Evolutionary conservation across 2,329 filamentous ascomycete species (phyloP).

Genomic region (Juglanconis oblonga): DNA sequence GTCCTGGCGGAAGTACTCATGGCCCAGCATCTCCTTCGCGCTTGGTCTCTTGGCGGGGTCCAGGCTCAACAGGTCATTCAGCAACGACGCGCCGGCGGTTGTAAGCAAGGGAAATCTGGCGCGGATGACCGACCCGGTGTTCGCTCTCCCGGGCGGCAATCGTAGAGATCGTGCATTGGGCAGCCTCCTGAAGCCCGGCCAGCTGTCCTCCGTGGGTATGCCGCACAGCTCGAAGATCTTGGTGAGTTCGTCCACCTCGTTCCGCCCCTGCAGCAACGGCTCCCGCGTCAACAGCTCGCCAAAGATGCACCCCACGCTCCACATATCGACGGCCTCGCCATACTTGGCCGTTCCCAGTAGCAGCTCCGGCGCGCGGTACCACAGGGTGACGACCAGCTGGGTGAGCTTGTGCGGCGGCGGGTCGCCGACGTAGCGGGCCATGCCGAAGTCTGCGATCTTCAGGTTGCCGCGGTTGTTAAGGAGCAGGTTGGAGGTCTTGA

Average conservation of each 20-base stretch:
- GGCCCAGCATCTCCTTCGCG: slow-evolving; percentile 70
- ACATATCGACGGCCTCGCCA: slow-evolving; percentile 79
- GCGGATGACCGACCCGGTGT: slow-evolving; percentile 58
- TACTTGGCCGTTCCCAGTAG: slow-evolving; percentile 79
- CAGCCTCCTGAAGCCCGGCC: slow-evolving; percentile 83
- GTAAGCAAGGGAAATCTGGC: slow-evolving; percentile 81
- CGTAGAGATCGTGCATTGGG: slow-evolving; percentile 82
- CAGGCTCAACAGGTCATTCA: slow-evolving; percentile 68
- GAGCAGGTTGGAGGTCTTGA: slow-evolving; percentile 91
- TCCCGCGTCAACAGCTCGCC: slow-evolving; percentile 83
- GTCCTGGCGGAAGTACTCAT: slow-evolving; percentile 85
- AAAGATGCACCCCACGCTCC: slow-evolving; percentile 95
- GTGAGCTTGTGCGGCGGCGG: slow-evolving; percentile 72
- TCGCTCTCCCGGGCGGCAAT: slow-evolving; percentile 51
- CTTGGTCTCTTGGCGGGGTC: slow-evolving; percentile 71
- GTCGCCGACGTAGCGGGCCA: slow-evolving; percentile 85
- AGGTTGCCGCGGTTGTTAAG: slow-evolving; percentile 93
- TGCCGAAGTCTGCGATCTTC: slow-evolving; percentile 97
- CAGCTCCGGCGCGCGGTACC: slow-evolving; percentile 92
- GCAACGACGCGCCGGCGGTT: slow-evolving; percentile 65
- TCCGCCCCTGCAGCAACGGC: slow-evolving; percentile 80
- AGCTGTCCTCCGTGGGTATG: slow-evolving; percentile 75
- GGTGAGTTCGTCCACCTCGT: slow-evolving; percentile 86
- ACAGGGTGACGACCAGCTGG: slow-evolving; percentile 90
- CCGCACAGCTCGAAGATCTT: slow-evolving; percentile 90